These are phyloP conservation scores for Mycena filopes DNA, from an alignment of 768 basidiomycete genomes.

Conservation along the genomic window DNA sequence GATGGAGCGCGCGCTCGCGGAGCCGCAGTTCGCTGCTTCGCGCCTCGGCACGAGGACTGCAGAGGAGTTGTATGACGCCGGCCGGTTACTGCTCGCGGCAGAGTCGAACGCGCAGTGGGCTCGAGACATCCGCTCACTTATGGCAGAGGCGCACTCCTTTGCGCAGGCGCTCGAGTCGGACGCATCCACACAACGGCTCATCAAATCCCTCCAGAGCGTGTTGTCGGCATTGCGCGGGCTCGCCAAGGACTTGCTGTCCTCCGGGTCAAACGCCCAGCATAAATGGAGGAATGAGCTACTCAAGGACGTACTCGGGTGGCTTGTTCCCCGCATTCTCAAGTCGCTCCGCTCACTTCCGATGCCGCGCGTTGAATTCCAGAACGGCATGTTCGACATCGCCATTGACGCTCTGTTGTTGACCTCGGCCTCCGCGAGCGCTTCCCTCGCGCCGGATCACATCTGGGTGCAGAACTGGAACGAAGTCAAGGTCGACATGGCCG, in stretches of 20 bases:
- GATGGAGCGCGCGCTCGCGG: conserved; percentile 36
- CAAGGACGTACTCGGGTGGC: conserved; percentile 47
- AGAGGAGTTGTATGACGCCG: conserved; percentile 39
- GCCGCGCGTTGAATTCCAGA: conserved; percentile 52
- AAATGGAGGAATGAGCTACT: conserved; percentile 33
- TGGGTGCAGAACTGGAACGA: conserved; percentile 49
- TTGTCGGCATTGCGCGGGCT: conserved; percentile 26
- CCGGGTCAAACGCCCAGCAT: conserved; percentile 22
- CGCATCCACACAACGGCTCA: conserved; percentile 32
- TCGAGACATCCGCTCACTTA: conserved; percentile 27
- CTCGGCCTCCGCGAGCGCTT: conserved; percentile 34
- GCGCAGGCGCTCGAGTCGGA: conserved; percentile 35
- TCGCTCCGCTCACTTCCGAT: conserved; percentile 45
- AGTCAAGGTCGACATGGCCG: conserved; percentile 45
- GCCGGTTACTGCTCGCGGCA: conserved; percentile 33
- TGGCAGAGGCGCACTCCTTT: conserved; percentile 33
- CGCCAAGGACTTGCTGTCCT: conserved; percentile 23
- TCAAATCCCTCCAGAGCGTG: conserved; percentile 31
- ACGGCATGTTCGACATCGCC: conserved; percentile 43
- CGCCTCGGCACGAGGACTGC: conserved; percentile 33
- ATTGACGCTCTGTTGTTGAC: conserved; percentile 46
- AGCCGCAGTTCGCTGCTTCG: conserved; percentile 39
- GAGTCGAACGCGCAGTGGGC: conserved; percentile 34
- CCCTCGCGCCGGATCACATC: conserved; percentile 48
- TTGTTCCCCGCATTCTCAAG: conserved; percentile 44